These are phyloP conservation scores for Jamesozyma jinghongensis DNA, from an alignment of 805 yeast species.

Conservation along the genomic window DNA sequence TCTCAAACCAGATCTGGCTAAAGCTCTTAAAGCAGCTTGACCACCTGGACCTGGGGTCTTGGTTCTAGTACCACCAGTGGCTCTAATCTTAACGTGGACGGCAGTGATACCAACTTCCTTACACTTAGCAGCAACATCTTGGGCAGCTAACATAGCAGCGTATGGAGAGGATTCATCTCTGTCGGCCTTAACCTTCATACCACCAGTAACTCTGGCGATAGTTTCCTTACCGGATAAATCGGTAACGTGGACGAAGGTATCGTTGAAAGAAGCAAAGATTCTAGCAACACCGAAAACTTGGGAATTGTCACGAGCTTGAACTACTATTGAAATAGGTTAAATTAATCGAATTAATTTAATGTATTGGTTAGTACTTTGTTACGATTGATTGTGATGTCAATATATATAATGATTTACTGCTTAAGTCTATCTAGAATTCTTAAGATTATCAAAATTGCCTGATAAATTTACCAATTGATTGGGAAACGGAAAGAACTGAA, in stretches of 20 bases:
- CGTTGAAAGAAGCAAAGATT: conserved; percentile 99
- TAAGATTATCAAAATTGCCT: background rate
- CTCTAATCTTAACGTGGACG: conserved; percentile 98
- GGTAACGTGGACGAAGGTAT: conserved; percentile 98
- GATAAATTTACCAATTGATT: background rate
- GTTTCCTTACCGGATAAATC: conserved; percentile 99
- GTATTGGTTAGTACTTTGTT: background rate
- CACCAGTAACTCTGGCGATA: conserved; percentile 99
- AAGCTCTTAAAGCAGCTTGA: conserved; percentile 97
- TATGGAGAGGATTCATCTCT: conserved; percentile 99
- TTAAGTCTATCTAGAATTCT: conserved; percentile 3
- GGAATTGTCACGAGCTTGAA: conserved; percentile 90
- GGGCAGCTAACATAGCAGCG: conserved; percentile 99
- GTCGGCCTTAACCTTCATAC: conserved; percentile 99
- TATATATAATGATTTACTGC: conserved; percentile 4
- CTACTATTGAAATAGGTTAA: conserved; percentile 9
- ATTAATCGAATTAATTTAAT: background rate
- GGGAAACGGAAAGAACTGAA: background rate
- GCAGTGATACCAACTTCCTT: conserved; percentile 99
- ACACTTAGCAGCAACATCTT: conserved; percentile 97
- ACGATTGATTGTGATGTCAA: background rate
- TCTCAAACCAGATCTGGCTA: conserved; percentile 99
- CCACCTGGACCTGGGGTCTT: conserved; percentile 99
- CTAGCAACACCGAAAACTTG: conserved; percentile 99
- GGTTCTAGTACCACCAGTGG: conserved; percentile 99